These are phyloP conservation scores for Penicillium coprophilum DNA, from an alignment of 495 filamentous ascomycete genomes.

Conservation along the genomic window DNA sequence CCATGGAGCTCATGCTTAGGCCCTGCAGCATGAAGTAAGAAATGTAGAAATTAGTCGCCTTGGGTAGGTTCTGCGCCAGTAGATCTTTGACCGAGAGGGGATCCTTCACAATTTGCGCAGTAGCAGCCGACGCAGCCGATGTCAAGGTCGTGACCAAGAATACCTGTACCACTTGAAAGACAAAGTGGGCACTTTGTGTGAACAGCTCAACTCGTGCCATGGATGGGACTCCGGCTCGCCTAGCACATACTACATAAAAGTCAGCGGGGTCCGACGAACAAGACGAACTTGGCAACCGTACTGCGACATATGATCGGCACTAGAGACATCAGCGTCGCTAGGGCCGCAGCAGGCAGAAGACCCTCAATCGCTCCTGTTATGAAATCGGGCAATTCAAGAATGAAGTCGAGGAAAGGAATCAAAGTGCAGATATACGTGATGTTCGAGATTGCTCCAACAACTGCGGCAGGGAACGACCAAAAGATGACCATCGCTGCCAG, in stretches of 20 bases:
- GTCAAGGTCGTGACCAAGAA: constrained; percentile 81
- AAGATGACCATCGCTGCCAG: constrained; percentile 80
- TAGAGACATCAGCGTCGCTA: constrained; percentile 81
- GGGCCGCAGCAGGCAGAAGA: constrained; percentile 70
- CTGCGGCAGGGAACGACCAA: constrained; percentile 83
- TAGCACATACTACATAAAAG: constrained; percentile 59
- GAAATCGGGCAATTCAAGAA: constrained; percentile 63
- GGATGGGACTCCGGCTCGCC: constrained; percentile 73
- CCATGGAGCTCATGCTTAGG: constrained; percentile 66
- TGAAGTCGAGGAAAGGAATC: constrained; percentile 66
- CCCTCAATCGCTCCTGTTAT: constrained; percentile 79
- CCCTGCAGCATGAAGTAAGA: constrained; percentile 90
- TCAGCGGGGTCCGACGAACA: constrained; percentile 5
- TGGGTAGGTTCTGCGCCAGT: constrained; percentile 71
- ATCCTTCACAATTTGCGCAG: constrained; percentile 59
- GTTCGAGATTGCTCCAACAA: constrained; percentile 81
- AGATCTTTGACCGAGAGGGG: constrained; percentile 62
- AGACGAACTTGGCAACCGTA: constrained; percentile 36
- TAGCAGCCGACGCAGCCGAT: constrained; percentile 69
- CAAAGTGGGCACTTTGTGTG: constrained; percentile 86
- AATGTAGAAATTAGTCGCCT: constrained; percentile 86
- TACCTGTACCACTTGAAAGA: constrained; percentile 88
- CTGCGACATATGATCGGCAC: constrained; percentile 79
- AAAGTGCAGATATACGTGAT: constrained; percentile 62
- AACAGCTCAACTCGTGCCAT: constrained; percentile 75